Conservation (phyloP, 257 asterid genomes). For the Fraxinus cuspidata region DNA sequence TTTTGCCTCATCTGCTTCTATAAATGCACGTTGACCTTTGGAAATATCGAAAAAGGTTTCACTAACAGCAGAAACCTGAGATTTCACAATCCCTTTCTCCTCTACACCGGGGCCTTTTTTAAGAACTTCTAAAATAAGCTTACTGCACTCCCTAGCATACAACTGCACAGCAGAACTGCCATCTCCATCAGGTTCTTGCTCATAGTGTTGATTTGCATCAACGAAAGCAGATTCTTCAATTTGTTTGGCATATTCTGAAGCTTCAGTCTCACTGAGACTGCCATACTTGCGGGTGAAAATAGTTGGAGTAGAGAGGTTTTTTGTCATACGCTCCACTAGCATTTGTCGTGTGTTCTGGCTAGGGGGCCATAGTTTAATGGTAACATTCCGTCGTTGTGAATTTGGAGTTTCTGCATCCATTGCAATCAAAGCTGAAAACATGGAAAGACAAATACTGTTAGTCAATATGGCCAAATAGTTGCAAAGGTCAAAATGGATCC, state of each 20-base stretch:
- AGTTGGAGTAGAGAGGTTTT: constrained; percentile 86
- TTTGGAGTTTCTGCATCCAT: constrained; percentile 65
- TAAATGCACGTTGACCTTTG: constrained; percentile 79
- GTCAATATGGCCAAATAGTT: constrained; percentile 11
- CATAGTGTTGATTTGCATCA: constrained; percentile 63
- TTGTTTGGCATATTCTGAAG: constrained; percentile 57
- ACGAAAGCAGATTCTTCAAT: constrained; percentile 75
- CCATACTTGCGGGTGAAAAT: constrained; percentile 91
- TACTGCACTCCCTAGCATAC: constrained; percentile 92
- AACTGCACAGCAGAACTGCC: constrained; percentile 94
- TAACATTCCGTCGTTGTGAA: constrained; percentile 58
- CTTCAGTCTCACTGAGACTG: constrained; percentile 55
- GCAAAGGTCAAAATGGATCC: constrained; percentile 2
- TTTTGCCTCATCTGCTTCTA: constrained; percentile 76
- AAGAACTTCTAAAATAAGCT: constrained; percentile 72
- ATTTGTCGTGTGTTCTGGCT: constrained; percentile 72
- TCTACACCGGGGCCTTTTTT: constrained; percentile 50
- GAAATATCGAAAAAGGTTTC: constrained; percentile 76
- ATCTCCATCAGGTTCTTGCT: constrained; percentile 88
- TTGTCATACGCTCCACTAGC: constrained; percentile 77
- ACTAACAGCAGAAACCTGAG: constrained; percentile 34
- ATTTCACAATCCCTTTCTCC: constrained; percentile 36
- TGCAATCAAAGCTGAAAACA: constrained; percentile 27
- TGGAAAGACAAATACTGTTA: constrained; percentile 1
- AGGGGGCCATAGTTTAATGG: constrained; percentile 97